Base-by-base conservation (phyloP, 345 rosid genomes). In the Crucihimalaya himalaica region DNA sequence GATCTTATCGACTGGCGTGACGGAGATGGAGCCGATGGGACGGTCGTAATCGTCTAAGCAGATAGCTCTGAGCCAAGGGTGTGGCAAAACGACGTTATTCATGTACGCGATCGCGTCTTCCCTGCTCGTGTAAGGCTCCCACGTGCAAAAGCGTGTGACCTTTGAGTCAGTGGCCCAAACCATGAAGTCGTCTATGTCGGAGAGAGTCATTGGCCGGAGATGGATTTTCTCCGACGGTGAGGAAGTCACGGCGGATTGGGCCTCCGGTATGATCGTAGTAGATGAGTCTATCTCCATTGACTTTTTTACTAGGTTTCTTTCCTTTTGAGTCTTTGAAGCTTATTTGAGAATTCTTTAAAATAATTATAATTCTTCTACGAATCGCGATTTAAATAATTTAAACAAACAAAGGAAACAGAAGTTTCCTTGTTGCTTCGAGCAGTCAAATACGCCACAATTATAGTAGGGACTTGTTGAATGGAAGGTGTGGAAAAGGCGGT, bases 1-100 rank as follows among this genome's bases (percentile, higher is more conserved):
- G 54, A 85, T 84, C 2, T 20, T 42, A 53, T 83, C 89, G 5
- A 86, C 84, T 20, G 77, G 70, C 1, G 86, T 80, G 63, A 86
- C 88, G 0, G 84, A 82, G 51, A 92, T 80, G 0, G 83, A 56
- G 18, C 93, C 91, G 11, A 86, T 78, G 1, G 91, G 84, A 71
- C 71, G 75, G 71, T 76, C 63, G 29, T 80, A 27, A 0, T 69
- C n/a, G n/a, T n/a, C 69, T 4, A 87, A 46, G 80, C 93, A 88
- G 6, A 93, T 86, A 3, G 97, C 96, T 72, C 54, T 75, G 48
- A 69, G 68, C 86, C 86, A 88, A 27, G 97, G 92, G 53, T 88
- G 98, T 28, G 78, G 69, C 6, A 78, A 12, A 27, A 79, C 76
- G 0, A 10, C 15, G 68, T 71, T 32, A 20, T 66, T 68, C 20